Conservation (phyloP, 768 basidiomycete species). For the Tulasnella sp. region DNA sequence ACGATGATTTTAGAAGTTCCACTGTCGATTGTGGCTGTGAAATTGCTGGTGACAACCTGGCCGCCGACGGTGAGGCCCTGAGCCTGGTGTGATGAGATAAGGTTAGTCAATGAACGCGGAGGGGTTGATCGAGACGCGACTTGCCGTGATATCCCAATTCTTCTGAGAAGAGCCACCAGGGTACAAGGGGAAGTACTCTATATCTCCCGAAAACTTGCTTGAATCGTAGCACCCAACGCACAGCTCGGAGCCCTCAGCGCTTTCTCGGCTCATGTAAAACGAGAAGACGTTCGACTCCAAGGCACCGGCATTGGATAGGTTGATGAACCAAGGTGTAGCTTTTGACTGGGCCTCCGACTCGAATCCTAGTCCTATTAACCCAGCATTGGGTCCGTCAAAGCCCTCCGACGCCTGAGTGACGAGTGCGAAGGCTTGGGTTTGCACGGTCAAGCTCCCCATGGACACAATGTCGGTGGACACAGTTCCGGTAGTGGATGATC, state of each 20-base stretch:
- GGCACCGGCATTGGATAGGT: neutral
- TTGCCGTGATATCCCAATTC: neutral
- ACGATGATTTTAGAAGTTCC: too few species aligned
- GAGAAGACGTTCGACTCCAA: neutral
- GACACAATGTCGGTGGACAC: neutral
- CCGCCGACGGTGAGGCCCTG: too few species aligned
- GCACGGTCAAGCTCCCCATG: neutral
- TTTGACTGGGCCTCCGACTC: neutral
- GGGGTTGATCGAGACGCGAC: too few species aligned
- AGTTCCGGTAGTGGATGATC: neutral
- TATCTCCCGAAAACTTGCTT: neutral
- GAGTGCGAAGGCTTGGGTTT: neutral
- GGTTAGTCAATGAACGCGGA: too few species aligned
- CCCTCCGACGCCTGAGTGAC: neutral
- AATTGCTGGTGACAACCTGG: too few species aligned
- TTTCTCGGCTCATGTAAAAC: neutral
- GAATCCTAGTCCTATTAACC: neutral
- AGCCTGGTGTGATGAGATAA: too few species aligned
- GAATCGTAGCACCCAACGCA: slow-evolving; percentile 2
- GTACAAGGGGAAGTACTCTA: neutral
- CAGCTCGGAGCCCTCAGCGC: neutral
- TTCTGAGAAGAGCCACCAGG: neutral
- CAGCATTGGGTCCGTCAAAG: neutral
- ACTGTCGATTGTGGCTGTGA: too few species aligned
- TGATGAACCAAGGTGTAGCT: neutral